phyloP scores from a whole-genome alignment of 1,284 basidiomycete genomes.

The Cryptococcus depauperatus region DNA sequence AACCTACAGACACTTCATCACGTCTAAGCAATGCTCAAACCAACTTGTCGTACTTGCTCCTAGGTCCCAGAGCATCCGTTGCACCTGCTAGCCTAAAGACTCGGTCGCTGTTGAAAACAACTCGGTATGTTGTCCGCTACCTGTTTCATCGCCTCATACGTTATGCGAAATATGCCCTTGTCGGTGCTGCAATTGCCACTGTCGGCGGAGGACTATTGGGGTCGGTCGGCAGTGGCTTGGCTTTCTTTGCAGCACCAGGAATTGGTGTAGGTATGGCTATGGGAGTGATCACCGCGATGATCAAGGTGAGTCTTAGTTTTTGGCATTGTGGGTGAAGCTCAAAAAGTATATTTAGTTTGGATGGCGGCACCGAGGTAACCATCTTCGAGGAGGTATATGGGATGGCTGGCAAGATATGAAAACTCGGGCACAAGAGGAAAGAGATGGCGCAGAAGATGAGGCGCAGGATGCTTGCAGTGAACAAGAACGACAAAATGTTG shows the following conservation, averaged over 20 bases:
- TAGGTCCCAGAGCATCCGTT: constrained; percentile 30
- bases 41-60: constrained; percentile 41
- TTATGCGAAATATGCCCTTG: constrained; percentile 43
- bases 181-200: constrained; percentile 34
- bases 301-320: constrained; percentile 27
- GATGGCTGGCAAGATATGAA: constrained; percentile 24
- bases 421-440: constrained; percentile 24
- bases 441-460: constrained; percentile 35
- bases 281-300: constrained; percentile 33
- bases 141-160: constrained; percentile 39
- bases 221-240: constrained; percentile 34
- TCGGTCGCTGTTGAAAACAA: constrained; percentile 36
- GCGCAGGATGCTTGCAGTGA: constrained; percentile 21
- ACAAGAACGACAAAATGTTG: constrained; percentile 11
- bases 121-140: constrained; percentile 43
- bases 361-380: constrained; percentile 39
- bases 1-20: no score
- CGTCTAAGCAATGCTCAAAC: constrained; percentile 11
- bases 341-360: constrained; percentile 27
- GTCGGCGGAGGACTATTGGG: constrained; percentile 38
- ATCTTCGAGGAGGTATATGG: constrained; percentile 32
- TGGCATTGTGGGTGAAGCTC: neutral
- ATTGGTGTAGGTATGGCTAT: constrained; percentile 36
- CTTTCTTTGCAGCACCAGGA: constrained; percentile 42
- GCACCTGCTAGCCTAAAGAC: constrained; percentile 38